Evolutionary conservation across 75 land plant species (phyloP).

Genomic region (Larix kaempferi): DNA sequence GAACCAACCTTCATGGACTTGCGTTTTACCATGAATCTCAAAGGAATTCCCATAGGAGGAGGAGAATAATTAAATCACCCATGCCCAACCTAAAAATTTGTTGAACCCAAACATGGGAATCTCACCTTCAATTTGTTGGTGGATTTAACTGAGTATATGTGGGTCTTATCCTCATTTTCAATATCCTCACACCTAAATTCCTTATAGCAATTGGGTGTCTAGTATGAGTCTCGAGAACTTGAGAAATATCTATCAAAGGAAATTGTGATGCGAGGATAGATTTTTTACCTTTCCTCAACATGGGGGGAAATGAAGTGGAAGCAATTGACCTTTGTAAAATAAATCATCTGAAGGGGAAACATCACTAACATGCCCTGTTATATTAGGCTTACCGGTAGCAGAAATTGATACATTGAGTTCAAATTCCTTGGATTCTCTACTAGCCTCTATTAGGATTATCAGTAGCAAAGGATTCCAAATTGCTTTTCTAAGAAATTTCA

Average conservation of each 20-base stretch:
- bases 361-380: background rate
- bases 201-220: background rate
- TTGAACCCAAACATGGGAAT: background rate
- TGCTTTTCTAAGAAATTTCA: no score
- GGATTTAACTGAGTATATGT: background rate
- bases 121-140: slow-evolving; percentile 11
- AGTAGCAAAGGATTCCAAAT: no score
- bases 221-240: background rate
- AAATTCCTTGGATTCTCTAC: background rate
- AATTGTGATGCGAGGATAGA: slow-evolving; percentile 9
- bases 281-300: slow-evolving; percentile 56
- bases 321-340: slow-evolving; percentile 70
- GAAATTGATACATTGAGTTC: background rate
- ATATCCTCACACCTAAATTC: background rate
- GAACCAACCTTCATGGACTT: slow-evolving; percentile 2
- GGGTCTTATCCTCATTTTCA: background rate
- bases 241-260: background rate
- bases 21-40: background rate
- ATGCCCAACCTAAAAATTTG: slow-evolving; percentile 1
- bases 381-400: background rate
- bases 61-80: slow-evolving; percentile 2
- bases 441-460: background rate
- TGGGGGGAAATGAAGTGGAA: slow-evolving; percentile 69
- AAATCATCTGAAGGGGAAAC: slow-evolving; percentile 68
- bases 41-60: background rate